Evolutionary conservation across 2,329 filamentous ascomycete species (phyloP), one percentile per base, ranked within the genome.

Genomic region (Akanthomyces dipterigenus): DNA sequence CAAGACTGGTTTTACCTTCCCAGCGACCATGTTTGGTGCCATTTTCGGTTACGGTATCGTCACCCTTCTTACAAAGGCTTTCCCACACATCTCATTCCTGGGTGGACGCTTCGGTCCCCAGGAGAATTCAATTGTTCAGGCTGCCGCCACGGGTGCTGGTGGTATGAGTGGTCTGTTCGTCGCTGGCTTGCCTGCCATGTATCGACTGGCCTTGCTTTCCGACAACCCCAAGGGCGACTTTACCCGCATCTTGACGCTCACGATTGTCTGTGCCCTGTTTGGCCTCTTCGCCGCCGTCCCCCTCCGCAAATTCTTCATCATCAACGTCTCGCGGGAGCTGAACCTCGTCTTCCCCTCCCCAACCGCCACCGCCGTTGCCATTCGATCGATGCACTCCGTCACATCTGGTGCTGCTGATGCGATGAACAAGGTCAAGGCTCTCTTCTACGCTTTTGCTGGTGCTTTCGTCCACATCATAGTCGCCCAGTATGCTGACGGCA

Each of bases 261-360:
- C 84, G 2, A 76, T 85, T 48, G 81, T 86, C 53, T 83, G 82
- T 62, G 83, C 81, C 11, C 86, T 86, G 73, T 87, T 87, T 70
- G 86, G 86, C 4, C 78, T 87, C 63, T 85, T 85, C 70, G 85
- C 86, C 65, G 81, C 82, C 54, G 85, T 83, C 0, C 84, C 84
- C 8, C 77, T 87, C 22, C 82, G 86, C 62, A 87, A 86, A 68
- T 88, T 88, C 75, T 88, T 88, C 75, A 82, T 88, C 70, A 82
- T 88, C 70, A 83, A 86, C 62, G 82, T 87, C 14, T 83, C 83
- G 3, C 77, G 83, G 11, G 83, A 87, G 71, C 73, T 86, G 36
- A 80, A 78, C 61, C 76, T 87, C 49, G 77, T 86, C 61, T 87
- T 86, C 71, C 84, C 84, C 2, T 81, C 82, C 0, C 71, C 83